Evolutionary conservation across 495 filamentous ascomycete species (phyloP), one percentile per base, ranked within the genome.

Genomic region (Tuber melanosporum): DNA sequence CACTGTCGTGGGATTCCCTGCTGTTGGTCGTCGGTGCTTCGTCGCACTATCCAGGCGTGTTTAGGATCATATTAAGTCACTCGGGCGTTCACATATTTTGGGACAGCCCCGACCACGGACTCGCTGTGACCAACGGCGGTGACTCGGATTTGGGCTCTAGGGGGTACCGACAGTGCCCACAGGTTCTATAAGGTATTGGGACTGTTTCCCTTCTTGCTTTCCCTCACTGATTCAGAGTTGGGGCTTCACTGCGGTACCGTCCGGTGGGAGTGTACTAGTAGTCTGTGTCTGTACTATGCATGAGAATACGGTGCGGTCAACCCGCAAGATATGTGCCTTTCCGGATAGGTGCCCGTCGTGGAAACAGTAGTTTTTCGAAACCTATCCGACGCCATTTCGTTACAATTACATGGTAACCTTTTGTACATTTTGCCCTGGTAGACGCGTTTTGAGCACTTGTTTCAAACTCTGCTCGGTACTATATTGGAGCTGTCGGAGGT

Each of bases 21-120:
- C 43, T 41, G n/a, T 39, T 49, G 41, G 44, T 82, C 84, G 82
- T 85, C 85, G 26, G 15, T 66, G 57, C 57, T 36, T 32, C 7
- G 26, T 66, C 3, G 26, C 14, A 66, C 57, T 0, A 36, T 66
- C 26, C 32, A 26, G 57, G 57, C 57, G 57, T 36, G 57, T 66
- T 66, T 66, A 1, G 57, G 26, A 66, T 66, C 57, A 66, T 66
- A 26, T 36, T 66, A 14, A 26, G 26, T 66, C 57, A 66, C 57
- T 66, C 57, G 57, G 57, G 57, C 32, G 5, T 66, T 66, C 52
- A 36, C 57, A 66, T 66, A 26, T 32, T 36, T 57, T 36, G 26
- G 26, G 57, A 7, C 57, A 17, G 26, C 26, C 57, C 17, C 17
- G 32, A 17, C 26, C 36, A 12, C 26, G 14, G 57, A 36, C 57